Evolutionary conservation across 1,139 yeast genomes (phyloP).

Genomic region (Martiniozyma asiatica): DNA sequence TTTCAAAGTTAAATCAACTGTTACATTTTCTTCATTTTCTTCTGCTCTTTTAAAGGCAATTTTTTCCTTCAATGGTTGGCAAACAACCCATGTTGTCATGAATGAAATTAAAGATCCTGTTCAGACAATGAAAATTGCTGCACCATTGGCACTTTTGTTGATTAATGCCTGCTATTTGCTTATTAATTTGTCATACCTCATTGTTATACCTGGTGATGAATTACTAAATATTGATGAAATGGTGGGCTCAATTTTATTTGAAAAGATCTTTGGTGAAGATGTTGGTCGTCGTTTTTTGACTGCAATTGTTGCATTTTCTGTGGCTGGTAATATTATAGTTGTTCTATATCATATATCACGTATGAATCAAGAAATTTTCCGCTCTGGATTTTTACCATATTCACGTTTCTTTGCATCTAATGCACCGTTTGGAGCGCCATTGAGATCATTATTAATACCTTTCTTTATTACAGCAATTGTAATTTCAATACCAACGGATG

Average conservation of each 20-base stretch:
- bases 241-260: slow-evolving; percentile 44
- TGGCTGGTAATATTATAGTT: slow-evolving; percentile 50
- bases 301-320: slow-evolving; percentile 41
- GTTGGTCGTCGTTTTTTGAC: slow-evolving; percentile 41
- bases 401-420: slow-evolving; percentile 43
- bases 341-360: slow-evolving; percentile 48
- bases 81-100: slow-evolving; percentile 44
- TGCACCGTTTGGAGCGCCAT: slow-evolving; percentile 45
- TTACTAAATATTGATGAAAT: slow-evolving; percentile 37
- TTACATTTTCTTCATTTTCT: slow-evolving; percentile 31
- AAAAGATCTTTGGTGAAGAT: slow-evolving; percentile 38
- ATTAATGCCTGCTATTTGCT: slow-evolving; percentile 37
- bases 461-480: slow-evolving; percentile 21
- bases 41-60: slow-evolving; percentile 44
- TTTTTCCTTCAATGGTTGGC: slow-evolving; percentile 52
- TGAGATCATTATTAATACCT: slow-evolving; percentile 29
- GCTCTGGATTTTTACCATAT: slow-evolving; percentile 48
- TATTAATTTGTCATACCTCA: slow-evolving; percentile 40
- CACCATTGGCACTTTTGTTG: slow-evolving; percentile 37
- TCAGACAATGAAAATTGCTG: slow-evolving; percentile 41
- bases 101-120: slow-evolving; percentile 48
- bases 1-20: slow-evolving; percentile 22
- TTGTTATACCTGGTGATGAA: slow-evolving; percentile 41
- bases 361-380: slow-evolving; percentile 46
- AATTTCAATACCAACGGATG: slow-evolving; percentile 23